phyloP scores from a whole-genome alignment of 139 green algal genomes.

The Dunaliella sp. region DNA sequence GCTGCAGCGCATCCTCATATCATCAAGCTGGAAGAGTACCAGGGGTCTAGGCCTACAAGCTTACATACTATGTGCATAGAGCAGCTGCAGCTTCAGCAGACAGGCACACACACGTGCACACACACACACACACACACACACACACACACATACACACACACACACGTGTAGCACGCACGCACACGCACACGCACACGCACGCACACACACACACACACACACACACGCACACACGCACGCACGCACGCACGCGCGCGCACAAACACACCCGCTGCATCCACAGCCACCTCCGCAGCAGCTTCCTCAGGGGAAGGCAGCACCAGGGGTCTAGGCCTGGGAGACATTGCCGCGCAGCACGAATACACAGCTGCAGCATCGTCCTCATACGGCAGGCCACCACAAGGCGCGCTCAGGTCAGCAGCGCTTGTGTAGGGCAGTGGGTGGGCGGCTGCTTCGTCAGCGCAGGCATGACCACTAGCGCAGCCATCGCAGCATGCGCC shows the following conservation, averaged over 20 bases:
- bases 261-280: not conserved
- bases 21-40: too few relatives aligned
- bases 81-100: too few relatives aligned
- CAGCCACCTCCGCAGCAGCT: not conserved
- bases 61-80: too few relatives aligned
- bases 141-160: not conserved
- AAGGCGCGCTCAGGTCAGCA: not conserved
- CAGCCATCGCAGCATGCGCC: not conserved
- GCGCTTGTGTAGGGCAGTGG: not conserved
- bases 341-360: not conserved
- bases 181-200: not conserved
- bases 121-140: not conserved
- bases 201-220: not conserved
- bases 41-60: too few relatives aligned
- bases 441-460: not conserved
- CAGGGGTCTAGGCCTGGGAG: not conserved
- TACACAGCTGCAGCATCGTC: not conserved
- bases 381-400: not conserved
- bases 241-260: too few relatives aligned
- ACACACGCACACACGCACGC: not conserved
- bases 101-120: not conserved
- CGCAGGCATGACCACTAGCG: not conserved
- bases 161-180: too few relatives aligned
- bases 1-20: too few relatives aligned
- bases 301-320: not conserved